Percentiles rank a stretch among this genome's conserved stretches.
Evolutionary conservation across 2,329 filamentous ascomycete species (phyloP).

Genomic region (Fusarium protoensiforme): DNA sequence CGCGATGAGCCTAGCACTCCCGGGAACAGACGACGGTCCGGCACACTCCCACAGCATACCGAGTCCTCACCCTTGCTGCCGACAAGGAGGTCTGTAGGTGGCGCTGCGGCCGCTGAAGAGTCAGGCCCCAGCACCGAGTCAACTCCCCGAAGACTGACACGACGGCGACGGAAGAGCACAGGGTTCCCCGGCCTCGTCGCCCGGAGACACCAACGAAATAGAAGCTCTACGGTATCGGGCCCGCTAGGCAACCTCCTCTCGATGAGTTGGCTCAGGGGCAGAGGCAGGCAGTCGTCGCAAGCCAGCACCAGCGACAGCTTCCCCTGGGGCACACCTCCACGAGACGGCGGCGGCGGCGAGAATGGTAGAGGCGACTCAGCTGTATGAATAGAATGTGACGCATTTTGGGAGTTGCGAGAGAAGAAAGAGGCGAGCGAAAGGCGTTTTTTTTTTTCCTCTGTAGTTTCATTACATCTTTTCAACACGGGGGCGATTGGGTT

Average conservation of each 20-base stretch:
- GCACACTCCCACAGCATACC: constrained; percentile 57
- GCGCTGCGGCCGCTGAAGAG: constrained; percentile 41
- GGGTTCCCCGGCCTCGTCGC: constrained; percentile 72
- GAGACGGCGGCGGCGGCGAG: constrained; percentile 33
- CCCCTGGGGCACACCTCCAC: constrained; percentile 24
- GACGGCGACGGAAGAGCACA: constrained; percentile 66
- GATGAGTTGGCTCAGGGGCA: constrained; percentile 64
- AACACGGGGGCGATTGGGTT: constrained; percentile 11
- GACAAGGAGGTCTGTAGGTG: constrained; percentile 47
- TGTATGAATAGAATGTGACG: constrained; percentile 46
- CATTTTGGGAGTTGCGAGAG: constrained; percentile 28
- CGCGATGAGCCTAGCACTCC: constrained; percentile 62
- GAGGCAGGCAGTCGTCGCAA: constrained; percentile 35
- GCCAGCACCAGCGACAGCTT: constrained; percentile 35
- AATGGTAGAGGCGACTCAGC: constrained; percentile 41
- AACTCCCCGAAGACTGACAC: constrained; percentile 46
- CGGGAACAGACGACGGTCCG: constrained; percentile 57
- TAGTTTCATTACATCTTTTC: neutral
- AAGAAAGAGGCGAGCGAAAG: constrained; percentile 27
- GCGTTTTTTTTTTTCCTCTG: constrained; percentile 29
- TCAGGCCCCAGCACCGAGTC: constrained; percentile 46
- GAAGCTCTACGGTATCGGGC: constrained; percentile 58
- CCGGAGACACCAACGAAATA: constrained; percentile 55
- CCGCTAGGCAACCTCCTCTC: constrained; percentile 64
- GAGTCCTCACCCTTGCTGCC: constrained; percentile 56